Conservation (phyloP, 345 rosid species). For the Populus alba region DNA sequence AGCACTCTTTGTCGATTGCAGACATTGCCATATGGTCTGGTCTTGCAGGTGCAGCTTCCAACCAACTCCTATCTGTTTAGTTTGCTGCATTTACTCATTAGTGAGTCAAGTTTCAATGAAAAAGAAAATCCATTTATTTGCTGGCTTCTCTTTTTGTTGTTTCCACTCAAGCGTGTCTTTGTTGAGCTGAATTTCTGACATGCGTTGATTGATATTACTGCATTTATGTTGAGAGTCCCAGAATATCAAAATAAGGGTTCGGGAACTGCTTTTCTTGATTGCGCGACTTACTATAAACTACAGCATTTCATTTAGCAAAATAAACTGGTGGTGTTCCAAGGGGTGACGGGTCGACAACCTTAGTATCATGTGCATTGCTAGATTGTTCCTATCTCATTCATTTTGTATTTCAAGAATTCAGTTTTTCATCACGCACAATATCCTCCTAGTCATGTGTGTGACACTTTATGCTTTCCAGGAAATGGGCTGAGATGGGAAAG, state of each 20-base stretch:
- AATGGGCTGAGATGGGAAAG: slow-evolving; percentile 89
- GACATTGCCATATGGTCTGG: slow-evolving; percentile 88
- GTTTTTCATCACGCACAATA: background rate
- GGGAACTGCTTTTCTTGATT: background rate
- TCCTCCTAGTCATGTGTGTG: background rate
- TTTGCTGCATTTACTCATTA: background rate
- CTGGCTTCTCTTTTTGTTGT: background rate
- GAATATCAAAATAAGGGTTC: background rate
- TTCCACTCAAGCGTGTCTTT: background rate
- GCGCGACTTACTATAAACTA: background rate
- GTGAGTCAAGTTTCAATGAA: background rate
- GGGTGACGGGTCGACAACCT: too few relatives aligned
- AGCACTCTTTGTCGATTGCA: slow-evolving; percentile 63
- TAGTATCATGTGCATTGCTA: background rate
- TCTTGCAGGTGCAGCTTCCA: slow-evolving; percentile 56
- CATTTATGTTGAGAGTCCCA: background rate
- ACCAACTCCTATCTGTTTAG: background rate
- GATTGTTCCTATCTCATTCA: background rate
- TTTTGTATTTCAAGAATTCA: background rate
- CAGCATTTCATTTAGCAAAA: background rate
- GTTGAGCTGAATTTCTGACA: background rate
- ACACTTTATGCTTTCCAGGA: slow-evolving; percentile 39
- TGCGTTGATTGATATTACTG: background rate
- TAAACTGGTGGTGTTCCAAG: background rate
- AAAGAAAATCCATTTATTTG: background rate